Base-by-base conservation (phyloP, 2,329 filamentous ascomycete genomes). In the Penicillium frequentans region DNA sequence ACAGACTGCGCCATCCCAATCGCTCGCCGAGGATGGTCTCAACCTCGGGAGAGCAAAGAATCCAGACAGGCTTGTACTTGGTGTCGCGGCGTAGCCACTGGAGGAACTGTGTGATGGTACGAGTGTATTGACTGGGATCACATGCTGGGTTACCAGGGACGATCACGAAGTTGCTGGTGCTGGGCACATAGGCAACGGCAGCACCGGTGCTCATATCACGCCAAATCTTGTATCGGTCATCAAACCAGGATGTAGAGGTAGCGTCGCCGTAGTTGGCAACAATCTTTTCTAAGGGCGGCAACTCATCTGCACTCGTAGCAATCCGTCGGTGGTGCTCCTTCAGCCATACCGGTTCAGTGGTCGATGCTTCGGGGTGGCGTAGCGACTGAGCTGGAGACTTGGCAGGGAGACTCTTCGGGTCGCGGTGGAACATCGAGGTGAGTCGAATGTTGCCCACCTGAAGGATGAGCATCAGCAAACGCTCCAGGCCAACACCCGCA, bases 181-280 rank as follows among this genome's bases (percentile, higher is more conserved):
- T 86, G 46, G 86, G 85, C 2, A 95, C 90, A 69, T 90, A 97
- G 11, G 91, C 90, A 33, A 96, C 83, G 5, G 92, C 92, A 0
- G 92, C 93, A 49, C 93, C 93, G 2, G 90, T 93, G 33, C 79
- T 73, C 23, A 84, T 77, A 70, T 96, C 91, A 29, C 93, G 87
- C 91, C 91, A 97, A 56, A 96, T 87, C 69, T 90, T 83, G 73
- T 93, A 96, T 7, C 91, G 87, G 7, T 92, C 90, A 72, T 97
- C 93, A 8, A 95, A 84, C 91, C 92, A 97, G 0, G 91, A 95
- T 0, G 93, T 97, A 69, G 96, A 96, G 49, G 91, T 92, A 2
- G 93, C 91, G 74, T 97, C 93, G 60, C 93, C 93, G 66, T 97
- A 97, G 74, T 97, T 97, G 70, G 91, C 91, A 72, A 97, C 92